phyloP scores from a whole-genome alignment of 2,329 filamentous ascomycete genomes.

The Monosporascus sp. region DNA sequence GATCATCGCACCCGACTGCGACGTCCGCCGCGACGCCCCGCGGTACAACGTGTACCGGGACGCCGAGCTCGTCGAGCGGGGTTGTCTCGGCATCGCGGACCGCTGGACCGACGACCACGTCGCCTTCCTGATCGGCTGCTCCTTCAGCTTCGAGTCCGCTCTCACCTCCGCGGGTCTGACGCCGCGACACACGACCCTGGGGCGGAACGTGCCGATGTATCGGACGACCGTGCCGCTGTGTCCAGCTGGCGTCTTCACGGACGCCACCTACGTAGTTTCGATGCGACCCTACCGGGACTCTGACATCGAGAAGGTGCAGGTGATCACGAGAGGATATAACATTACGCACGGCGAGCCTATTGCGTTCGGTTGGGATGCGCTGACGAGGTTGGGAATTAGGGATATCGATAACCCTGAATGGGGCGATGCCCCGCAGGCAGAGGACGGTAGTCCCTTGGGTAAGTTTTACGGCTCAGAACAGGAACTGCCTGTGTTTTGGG shows the following conservation, averaged over 20 bases:
- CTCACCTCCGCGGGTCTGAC: slow-evolving; percentile 44
- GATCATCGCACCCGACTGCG: slow-evolving; percentile 36
- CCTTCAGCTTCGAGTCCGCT: slow-evolving; percentile 58
- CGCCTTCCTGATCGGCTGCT: slow-evolving; percentile 59
- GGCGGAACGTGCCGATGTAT: slow-evolving; percentile 57
- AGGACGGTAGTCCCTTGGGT: slow-evolving; percentile 32
- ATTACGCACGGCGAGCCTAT: slow-evolving; percentile 60
- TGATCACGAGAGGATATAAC: slow-evolving; percentile 49
- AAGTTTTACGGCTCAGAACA: slow-evolving; percentile 30
- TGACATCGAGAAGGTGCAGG: slow-evolving; percentile 47
- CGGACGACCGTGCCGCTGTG: slow-evolving; percentile 50
- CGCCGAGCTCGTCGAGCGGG: slow-evolving; percentile 33
- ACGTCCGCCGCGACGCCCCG: slow-evolving; percentile 54
- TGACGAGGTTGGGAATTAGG: slow-evolving; percentile 45
- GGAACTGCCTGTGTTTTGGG: slow-evolving; percentile 55
- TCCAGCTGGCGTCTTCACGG: slow-evolving; percentile 53
- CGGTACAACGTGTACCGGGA: slow-evolving; percentile 54
- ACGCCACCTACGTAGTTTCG: slow-evolving; percentile 52
- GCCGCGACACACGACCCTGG: slow-evolving; percentile 43
- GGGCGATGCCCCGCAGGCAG: slow-evolving; percentile 44
- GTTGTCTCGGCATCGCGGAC: slow-evolving; percentile 37
- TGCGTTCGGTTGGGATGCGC: slow-evolving; percentile 59
- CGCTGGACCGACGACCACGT: slow-evolving; percentile 56
- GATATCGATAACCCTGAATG: slow-evolving; percentile 51
- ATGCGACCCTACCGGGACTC: slow-evolving; percentile 53